Base-by-base conservation (phyloP, 2,329 filamentous ascomycete genomes). In the Xylaria sp. region DNA sequence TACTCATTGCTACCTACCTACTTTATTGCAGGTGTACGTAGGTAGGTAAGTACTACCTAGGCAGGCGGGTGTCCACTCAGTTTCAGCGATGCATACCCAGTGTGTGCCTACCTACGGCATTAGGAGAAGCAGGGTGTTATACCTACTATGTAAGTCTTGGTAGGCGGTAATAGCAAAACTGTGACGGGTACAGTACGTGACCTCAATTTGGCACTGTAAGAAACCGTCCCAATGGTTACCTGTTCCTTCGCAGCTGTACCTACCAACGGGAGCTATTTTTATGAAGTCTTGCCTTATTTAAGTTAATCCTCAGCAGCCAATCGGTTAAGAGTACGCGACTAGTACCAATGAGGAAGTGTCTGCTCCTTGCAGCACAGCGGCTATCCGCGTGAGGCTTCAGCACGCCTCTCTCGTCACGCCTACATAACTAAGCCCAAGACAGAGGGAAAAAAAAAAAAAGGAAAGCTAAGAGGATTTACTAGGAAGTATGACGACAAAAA, bases 271-370 rank as follows among this genome's bases (percentile, higher is more conserved):
- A 67, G 62, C 51, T 68, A 68, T 68, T 68, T 64, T 68, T 68
- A 57, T 65, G 66, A 65, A 43, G 54, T 13, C 54, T 43, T 55
- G 61, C 61, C 56, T 67, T 67, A 67, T 64, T 60, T 43, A 62
- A 62, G 64, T 55, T 43, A 31, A 57, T 41, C 49, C 56, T n/a
- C 10, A 60, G 39, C 36, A 36, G 13, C 66, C 33, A 61, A 68
- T 62, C 62, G 62, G 57, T 58, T 62, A 62, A 41, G 57, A 57
- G 39, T 23, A 43, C 23, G 12, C 39, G n/a, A 46, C 39, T 57
- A 57, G 33, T 55, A 20, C 18, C 5, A 33, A 43, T 54, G 8
- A 43, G 48, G 59, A 31, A 55, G 49, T 52, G 2, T 20, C 20
- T 57, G 20, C 36, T 43, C 23, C n/a, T 6, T 9, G 13, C 39